Conservation (phyloP, 257 asterid species). For the Solanum sejunctum region DNA sequence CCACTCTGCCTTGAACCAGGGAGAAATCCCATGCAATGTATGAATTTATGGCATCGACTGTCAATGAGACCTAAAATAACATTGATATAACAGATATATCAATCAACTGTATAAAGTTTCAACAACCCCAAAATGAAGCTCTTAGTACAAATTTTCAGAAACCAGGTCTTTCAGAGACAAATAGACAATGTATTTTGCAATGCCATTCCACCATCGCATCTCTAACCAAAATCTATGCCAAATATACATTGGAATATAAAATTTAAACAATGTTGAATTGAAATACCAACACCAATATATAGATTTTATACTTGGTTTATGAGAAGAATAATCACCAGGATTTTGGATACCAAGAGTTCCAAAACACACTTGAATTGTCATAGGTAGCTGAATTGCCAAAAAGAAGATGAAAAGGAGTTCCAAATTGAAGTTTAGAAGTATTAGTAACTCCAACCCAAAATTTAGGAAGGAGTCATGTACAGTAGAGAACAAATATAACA, state of each 20-base stretch:
- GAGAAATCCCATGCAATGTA: slow-evolving; percentile 98
- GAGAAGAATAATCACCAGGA: neutral
- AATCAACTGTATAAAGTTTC: neutral
- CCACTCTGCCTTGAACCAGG: slow-evolving; percentile 85
- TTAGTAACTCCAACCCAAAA: neutral
- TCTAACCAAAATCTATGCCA: neutral
- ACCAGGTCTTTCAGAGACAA: neutral
- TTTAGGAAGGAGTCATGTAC: neutral
- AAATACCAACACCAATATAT: neutral
- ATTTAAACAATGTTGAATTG: neutral
- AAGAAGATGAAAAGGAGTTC: neutral
- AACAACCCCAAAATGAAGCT: neutral
- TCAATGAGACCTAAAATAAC: slow-evolving; percentile 48
- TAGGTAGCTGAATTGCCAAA: neutral
- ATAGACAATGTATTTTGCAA: neutral
- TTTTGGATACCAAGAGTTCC: neutral
- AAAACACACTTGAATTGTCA: neutral
- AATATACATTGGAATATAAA: neutral
- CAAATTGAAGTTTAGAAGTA: neutral
- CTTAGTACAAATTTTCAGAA: neutral
- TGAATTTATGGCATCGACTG: slow-evolving; percentile 73
- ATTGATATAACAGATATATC: neutral
- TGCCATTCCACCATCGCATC: neutral
- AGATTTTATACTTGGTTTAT: neutral
- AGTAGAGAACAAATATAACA: neutral